These are phyloP conservation scores for Plasmodium cynomolgi DNA, from an alignment of 169 alveolate species.

Conservation along the genomic window DNA sequence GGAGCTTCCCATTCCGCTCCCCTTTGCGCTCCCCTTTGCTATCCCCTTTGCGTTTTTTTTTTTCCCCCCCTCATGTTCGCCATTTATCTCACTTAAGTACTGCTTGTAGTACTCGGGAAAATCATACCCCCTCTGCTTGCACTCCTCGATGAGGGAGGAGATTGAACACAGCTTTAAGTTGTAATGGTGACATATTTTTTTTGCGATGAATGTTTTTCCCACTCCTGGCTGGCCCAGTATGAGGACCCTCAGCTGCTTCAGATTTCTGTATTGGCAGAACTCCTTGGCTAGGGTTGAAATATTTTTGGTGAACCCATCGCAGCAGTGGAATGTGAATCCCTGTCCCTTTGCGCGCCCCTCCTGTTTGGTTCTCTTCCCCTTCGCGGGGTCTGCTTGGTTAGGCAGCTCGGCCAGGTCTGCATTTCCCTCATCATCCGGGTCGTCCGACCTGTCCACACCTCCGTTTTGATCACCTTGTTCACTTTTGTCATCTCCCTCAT, in stretches of 20 bases:
- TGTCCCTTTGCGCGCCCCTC: background rate
- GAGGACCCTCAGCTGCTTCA: slow-evolving; percentile 11
- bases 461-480: background rate
- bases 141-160: slow-evolving; percentile 10
- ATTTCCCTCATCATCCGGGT: background rate
- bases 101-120: slow-evolving; percentile 44
- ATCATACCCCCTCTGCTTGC: slow-evolving; percentile 10
- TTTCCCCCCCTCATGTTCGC: background rate
- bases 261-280: slow-evolving; percentile 47
- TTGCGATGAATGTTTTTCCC: slow-evolving; percentile 62
- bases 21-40: background rate
- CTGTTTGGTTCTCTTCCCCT: background rate
- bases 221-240: slow-evolving; percentile 62
- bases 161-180: slow-evolving; percentile 43
- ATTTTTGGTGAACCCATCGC: slow-evolving; percentile 38
- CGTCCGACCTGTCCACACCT: background rate
- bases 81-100: background rate
- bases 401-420: background rate
- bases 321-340: slow-evolving; percentile 21
- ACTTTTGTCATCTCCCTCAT: background rate
- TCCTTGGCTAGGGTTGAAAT: slow-evolving; percentile 29
- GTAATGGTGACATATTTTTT: slow-evolving; percentile 45
- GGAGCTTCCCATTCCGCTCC: background rate
- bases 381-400: background rate
- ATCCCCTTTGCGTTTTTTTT: background rate